phyloP scores from a whole-genome alignment of 2,329 filamentous ascomycete genomes.

The Knoxdaviesia proteae region DNA sequence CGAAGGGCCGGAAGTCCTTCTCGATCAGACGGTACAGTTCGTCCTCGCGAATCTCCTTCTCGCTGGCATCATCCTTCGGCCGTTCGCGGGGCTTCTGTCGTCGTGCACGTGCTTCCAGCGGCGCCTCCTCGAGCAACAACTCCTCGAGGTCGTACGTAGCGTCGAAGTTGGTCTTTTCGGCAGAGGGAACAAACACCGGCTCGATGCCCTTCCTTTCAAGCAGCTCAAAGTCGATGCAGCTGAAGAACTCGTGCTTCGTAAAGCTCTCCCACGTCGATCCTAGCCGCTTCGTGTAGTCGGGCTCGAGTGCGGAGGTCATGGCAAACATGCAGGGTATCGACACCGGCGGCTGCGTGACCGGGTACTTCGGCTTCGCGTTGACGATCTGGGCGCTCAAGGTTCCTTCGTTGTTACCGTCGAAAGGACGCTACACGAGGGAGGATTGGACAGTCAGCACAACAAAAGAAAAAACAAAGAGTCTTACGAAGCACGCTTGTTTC shows the following conservation, averaged over 20 bases:
- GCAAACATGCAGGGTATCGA: conserved; percentile 75
- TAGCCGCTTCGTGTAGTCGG: conserved; percentile 60
- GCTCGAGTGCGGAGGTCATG: conserved; percentile 64
- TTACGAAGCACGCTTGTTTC: too few species aligned
- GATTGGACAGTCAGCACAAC: too few species aligned
- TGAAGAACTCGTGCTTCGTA: conserved; percentile 76
- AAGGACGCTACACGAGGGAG: conserved; percentile 45
- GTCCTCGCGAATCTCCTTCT: conserved; percentile 85
- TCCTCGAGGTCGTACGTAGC: conserved; percentile 96
- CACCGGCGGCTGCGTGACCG: conserved; percentile 80
- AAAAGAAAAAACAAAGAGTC: neutral
- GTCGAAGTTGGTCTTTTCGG: conserved; percentile 97
- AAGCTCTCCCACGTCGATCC: conserved; percentile 78
- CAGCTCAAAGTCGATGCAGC: conserved; percentile 60
- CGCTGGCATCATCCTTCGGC: conserved; percentile 81
- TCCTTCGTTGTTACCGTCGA: conserved; percentile 74
- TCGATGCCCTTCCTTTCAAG: conserved; percentile 74
- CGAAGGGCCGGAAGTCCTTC: conserved; percentile 80
- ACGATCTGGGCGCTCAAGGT: conserved; percentile 62
- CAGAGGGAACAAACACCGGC: conserved; percentile 80
- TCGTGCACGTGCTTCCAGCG: conserved; percentile 75
- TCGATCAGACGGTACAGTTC: conserved; percentile 91
- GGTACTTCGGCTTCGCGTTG: conserved; percentile 66
- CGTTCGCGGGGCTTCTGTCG: conserved; percentile 85
- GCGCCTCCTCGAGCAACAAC: conserved; percentile 78